These are phyloP conservation scores for Keqinozyma sinolaborantium DNA, from an alignment of 1,139 yeast species.

Conservation along the genomic window DNA sequence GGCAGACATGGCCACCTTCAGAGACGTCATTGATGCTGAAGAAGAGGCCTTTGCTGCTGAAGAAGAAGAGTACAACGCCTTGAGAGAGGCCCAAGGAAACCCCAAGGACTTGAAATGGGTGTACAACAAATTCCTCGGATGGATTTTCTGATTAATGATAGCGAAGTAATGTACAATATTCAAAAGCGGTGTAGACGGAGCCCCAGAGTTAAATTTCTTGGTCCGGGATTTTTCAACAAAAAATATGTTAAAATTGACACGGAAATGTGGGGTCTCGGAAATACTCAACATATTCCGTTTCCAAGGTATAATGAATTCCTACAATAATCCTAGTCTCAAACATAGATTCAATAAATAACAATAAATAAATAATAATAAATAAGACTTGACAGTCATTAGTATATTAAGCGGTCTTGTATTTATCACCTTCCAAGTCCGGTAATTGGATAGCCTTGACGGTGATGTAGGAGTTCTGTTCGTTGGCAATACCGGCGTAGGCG, in stretches of 20 bases:
- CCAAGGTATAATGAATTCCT: too few relatives aligned
- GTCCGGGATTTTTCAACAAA: too few relatives aligned
- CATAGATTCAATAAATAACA: conserved; percentile 6
- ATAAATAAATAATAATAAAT: conserved; percentile 4
- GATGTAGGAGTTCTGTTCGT: conserved; percentile 64
- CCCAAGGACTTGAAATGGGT: conserved; percentile 45
- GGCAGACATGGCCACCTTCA: conserved; percentile 61
- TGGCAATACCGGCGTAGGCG: conserved; percentile 89
- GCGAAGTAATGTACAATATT: conserved; percentile 3
- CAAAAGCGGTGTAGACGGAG: conserved; percentile 1
- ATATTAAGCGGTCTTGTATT: conserved; percentile 4
- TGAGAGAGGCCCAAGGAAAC: conserved; percentile 45
- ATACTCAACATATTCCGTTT: too few relatives aligned
- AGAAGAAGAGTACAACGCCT: conserved; percentile 42
- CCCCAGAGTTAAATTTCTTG: too few relatives aligned
- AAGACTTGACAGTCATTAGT: conserved; percentile 1
- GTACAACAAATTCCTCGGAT: conserved; percentile 53
- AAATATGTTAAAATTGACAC: too few relatives aligned
- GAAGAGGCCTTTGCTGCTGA: conserved; percentile 51
- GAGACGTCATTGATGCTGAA: conserved; percentile 66
- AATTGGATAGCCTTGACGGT: conserved; percentile 49
- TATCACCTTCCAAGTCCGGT: conserved; percentile 14
- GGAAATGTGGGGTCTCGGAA: too few relatives aligned
- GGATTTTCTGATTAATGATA: conserved; percentile 12
- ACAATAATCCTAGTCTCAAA: too few relatives aligned